Percentiles rank a stretch among this genome's conserved stretches.
These are phyloP conservation scores for Pythium phragmiticola DNA, from an alignment of 352 stramenopile genomes.

Conservation along the genomic window DNA sequence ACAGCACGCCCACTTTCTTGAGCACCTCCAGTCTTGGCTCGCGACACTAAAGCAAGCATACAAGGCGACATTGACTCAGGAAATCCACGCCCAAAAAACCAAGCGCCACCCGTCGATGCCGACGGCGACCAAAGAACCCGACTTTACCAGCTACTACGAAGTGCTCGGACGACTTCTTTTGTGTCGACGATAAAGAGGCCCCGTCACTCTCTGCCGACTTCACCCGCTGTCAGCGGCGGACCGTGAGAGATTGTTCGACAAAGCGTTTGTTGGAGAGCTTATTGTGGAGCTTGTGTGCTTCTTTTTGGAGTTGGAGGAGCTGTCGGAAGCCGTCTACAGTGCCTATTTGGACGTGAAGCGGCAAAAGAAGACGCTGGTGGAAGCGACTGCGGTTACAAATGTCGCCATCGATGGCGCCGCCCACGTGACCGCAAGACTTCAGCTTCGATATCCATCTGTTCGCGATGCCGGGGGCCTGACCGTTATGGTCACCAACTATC, in stretches of 20 bases:
- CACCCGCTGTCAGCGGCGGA: not conserved
- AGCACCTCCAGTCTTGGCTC: constrained; percentile 1
- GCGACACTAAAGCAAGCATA: not conserved
- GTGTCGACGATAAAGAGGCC: too few species aligned
- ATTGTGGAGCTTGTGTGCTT: constrained; percentile 10
- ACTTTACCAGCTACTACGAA: constrained; percentile 17
- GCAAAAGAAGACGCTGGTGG: constrained; percentile 7
- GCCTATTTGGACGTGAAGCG: constrained; percentile 4
- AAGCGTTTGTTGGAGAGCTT: constrained; percentile 7
- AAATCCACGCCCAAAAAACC: not conserved
- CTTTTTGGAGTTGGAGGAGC: constrained; percentile 13
- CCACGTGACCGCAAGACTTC: not conserved
- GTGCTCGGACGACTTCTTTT: constrained; percentile 18
- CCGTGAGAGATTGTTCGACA: constrained; percentile 1
- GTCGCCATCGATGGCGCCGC: constrained; percentile 1
- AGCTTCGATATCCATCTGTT: constrained; percentile 6
- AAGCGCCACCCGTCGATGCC: not conserved
- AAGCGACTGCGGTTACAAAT: constrained; percentile 1
- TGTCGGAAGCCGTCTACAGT: constrained; percentile 10
- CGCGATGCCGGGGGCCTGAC: not conserved
- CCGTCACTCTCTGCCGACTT: not conserved
- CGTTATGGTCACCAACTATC: not conserved
- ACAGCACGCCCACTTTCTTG: constrained; percentile 11
- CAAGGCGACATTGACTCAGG: not conserved
- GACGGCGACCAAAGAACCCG: too few species aligned